Evolutionary conservation across 2,329 filamentous ascomycete genomes (phyloP).

Genomic region (Metarhizium robertsii): DNA sequence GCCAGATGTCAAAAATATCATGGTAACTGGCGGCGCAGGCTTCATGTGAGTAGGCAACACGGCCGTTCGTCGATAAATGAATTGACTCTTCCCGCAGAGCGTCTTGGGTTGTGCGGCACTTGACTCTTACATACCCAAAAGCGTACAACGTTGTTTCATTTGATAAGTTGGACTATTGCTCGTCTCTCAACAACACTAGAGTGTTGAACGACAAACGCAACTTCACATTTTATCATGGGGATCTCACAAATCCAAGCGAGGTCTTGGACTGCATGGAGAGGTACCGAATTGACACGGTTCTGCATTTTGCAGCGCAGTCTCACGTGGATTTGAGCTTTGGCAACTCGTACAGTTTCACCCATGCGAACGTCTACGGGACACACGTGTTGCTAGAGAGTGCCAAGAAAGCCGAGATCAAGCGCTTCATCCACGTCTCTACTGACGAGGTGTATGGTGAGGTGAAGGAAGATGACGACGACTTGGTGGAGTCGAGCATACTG

Average conservation of each 20-base stretch:
- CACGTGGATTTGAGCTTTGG: constrained; percentile 78
- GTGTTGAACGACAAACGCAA: constrained; percentile 58
- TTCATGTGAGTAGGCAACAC: constrained; percentile 58
- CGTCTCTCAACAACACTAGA: constrained; percentile 70
- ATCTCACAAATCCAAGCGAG: constrained; percentile 62
- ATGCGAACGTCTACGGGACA: constrained; percentile 77
- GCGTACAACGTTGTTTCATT: constrained; percentile 75
- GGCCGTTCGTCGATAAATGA: neutral
- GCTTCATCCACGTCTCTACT: constrained; percentile 76
- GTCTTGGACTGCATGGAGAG: constrained; percentile 63
- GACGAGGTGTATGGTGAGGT: constrained; percentile 83
- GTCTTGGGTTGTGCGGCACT: constrained; percentile 74
- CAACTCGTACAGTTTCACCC: constrained; percentile 73
- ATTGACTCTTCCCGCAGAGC: constrained; percentile 40
- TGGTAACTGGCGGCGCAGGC: constrained; percentile 75
- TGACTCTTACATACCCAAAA: constrained; percentile 62
- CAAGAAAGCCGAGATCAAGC: constrained; percentile 58
- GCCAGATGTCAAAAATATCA: constrained; percentile 65
- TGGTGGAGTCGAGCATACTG: constrained; percentile 64
- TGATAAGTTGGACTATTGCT: constrained; percentile 78
- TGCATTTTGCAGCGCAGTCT: constrained; percentile 80
- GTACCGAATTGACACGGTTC: constrained; percentile 67
- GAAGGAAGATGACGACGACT: constrained; percentile 59
- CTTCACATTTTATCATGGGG: constrained; percentile 72
- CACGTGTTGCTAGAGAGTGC: constrained; percentile 72